These are phyloP conservation scores for Geranium incanum DNA, from an alignment of 441 rosid genomes.

Conservation along the genomic window DNA sequence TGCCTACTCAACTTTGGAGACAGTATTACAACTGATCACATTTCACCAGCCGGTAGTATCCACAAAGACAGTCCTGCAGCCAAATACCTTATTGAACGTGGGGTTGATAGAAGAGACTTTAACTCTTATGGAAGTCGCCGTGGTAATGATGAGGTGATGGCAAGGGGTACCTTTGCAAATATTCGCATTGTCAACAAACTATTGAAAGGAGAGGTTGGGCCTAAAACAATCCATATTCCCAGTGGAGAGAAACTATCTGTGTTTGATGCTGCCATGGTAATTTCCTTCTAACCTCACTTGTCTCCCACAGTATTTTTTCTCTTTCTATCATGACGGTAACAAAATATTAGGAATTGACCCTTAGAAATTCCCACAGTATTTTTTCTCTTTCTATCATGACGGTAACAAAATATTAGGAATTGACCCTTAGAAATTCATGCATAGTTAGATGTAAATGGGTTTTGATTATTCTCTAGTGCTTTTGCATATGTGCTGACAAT, in stretches of 20 bases:
- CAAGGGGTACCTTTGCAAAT: slow-evolving; percentile 82
- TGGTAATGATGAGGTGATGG: slow-evolving; percentile 89
- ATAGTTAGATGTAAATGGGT: background rate
- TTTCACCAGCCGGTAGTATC: slow-evolving; percentile 94
- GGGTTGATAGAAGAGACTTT: slow-evolving; percentile 73
- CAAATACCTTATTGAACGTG: slow-evolving; percentile 44
- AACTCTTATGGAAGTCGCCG: slow-evolving; percentile 91
- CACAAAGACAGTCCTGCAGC: slow-evolving; percentile 91
- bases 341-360: background rate
- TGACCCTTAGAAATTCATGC: background rate
- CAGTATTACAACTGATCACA: slow-evolving; percentile 92
- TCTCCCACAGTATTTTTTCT: background rate
- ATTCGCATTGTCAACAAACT: slow-evolving; percentile 74
- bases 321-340: background rate
- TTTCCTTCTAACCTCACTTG: slow-evolving; percentile 12
- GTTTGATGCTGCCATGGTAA: slow-evolving; percentile 82
- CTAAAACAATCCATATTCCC: slow-evolving; percentile 81
- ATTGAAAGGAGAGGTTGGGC: slow-evolving; percentile 83
- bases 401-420: background rate
- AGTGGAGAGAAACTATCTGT: slow-evolving; percentile 78
- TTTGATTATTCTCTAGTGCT: background rate
- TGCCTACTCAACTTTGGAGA: slow-evolving; percentile 85
- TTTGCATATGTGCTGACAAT: background rate
- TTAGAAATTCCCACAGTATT: background rate
- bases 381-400: background rate